Evolutionary conservation across 768 basidiomycete species (phyloP).

Genomic region (Auricularia sp.): DNA sequence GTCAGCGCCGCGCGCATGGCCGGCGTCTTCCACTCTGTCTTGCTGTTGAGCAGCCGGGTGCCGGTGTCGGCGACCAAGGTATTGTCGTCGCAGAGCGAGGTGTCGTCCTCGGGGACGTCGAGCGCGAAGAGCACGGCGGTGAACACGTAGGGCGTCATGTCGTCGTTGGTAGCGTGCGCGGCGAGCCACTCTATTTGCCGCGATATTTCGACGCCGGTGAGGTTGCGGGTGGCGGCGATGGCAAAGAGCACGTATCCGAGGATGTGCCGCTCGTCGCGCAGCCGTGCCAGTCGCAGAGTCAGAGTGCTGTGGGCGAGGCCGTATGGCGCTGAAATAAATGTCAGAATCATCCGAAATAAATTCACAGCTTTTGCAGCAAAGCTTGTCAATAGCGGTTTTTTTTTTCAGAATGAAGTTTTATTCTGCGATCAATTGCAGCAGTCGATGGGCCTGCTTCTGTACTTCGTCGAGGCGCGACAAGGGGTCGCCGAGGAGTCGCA

Average conservation of each 20-base stretch:
- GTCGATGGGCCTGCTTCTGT: too few relatives aligned
- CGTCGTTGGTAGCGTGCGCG: constrained; percentile 45
- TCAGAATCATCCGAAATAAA: too few relatives aligned
- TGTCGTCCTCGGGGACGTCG: constrained; percentile 34
- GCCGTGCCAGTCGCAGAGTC: constrained; percentile 56
- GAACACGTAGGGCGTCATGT: constrained; percentile 61
- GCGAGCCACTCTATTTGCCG: constrained; percentile 62
- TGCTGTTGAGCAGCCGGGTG: background rate
- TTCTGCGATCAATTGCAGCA: too few relatives aligned
- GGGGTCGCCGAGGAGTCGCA: too few relatives aligned
- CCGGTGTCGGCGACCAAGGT: constrained; percentile 6
- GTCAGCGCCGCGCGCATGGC: constrained; percentile 62
- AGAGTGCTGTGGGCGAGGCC: constrained; percentile 57
- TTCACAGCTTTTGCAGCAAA: too few relatives aligned
- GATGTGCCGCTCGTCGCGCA: constrained; percentile 62
- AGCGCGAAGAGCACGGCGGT: constrained; percentile 54
- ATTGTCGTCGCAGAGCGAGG: constrained; percentile 22
- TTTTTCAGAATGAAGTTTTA: too few relatives aligned
- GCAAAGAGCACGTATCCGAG: constrained; percentile 55
- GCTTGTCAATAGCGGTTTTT: too few relatives aligned
- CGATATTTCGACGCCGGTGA: constrained; percentile 51
- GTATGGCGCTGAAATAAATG: constrained; percentile 13
- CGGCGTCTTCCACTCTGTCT: constrained; percentile 55
- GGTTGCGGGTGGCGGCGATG: constrained; percentile 51
- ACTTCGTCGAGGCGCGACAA: too few relatives aligned